A percentile compares a stretch with the other conserved stretches of the same genome.
Evolutionary conservation across 148 eudicot species (phyloP).

Genomic region (Amaranthus cruentus): DNA sequence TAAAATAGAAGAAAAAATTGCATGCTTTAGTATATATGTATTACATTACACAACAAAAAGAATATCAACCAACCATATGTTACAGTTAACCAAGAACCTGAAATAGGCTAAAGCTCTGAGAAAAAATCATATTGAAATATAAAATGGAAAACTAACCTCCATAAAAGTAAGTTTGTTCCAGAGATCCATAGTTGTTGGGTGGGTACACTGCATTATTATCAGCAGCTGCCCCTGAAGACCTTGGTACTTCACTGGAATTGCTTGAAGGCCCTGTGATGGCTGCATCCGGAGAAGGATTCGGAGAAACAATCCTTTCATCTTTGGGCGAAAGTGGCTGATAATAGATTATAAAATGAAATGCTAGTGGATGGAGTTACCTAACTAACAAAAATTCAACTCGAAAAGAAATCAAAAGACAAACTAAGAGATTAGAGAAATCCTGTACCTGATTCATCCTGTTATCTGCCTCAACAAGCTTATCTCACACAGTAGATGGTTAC

Average conservation of each 20-base stretch:
- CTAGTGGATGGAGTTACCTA: slow-evolving; percentile 2
- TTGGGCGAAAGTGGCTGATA: slow-evolving; percentile 70
- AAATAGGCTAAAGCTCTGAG: not conserved
- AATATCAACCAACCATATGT: not conserved
- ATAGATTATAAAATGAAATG: slow-evolving; percentile 27
- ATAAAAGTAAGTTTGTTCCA: slow-evolving; percentile 68
- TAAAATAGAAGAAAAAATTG: slow-evolving; percentile 23
- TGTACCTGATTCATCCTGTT: slow-evolving; percentile 38
- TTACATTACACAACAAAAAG: not conserved
- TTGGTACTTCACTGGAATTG: slow-evolving; percentile 48
- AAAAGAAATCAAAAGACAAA: not conserved
- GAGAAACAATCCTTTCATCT: slow-evolving; percentile 71
- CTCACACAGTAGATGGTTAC: slow-evolving; percentile 22
- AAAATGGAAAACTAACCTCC: slow-evolving; percentile 56
- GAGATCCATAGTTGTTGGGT: slow-evolving; percentile 46
- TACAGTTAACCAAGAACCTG: not conserved
- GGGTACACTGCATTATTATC: slow-evolving; percentile 40
- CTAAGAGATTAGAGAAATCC: not conserved
- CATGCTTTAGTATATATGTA: not conserved
- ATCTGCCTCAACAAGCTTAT: slow-evolving; percentile 22
- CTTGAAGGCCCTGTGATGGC: slow-evolving; percentile 55
- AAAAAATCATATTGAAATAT: not conserved
- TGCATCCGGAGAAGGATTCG: slow-evolving; percentile 68
- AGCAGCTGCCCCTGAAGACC: slow-evolving; percentile 44
- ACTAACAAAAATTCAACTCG: not conserved